These are phyloP conservation scores for Fusarium euwallaceae DNA, from an alignment of 2,329 filamentous ascomycete genomes.

Conservation along the genomic window DNA sequence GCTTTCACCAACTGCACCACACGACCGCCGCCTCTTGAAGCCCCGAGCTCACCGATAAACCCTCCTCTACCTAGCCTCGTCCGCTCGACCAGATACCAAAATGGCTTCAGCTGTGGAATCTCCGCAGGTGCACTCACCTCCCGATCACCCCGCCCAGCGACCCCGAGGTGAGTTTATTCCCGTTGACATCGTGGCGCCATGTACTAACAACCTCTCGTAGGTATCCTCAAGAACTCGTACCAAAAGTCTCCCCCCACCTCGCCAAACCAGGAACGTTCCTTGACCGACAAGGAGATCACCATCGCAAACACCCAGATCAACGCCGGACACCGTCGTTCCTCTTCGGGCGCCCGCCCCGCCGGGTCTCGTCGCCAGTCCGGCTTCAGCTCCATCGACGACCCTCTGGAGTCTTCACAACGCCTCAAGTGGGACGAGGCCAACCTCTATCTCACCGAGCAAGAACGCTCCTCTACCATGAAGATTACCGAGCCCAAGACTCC, in stretches of 20 bases:
- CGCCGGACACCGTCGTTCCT: constrained; percentile 89
- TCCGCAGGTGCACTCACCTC: constrained; percentile 58
- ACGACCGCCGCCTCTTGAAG: constrained; percentile 19
- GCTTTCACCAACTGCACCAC: neutral
- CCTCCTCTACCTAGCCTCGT: constrained; percentile 27
- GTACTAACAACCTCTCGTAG: constrained; percentile 61
- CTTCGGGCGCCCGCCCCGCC: constrained; percentile 73
- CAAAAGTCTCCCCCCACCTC: constrained; percentile 70
- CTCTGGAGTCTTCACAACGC: constrained; percentile 72
- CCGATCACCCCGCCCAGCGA: constrained; percentile 56
- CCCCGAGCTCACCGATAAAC: constrained; percentile 29
- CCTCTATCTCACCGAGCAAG: constrained; percentile 95
- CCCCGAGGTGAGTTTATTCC: constrained; percentile 58
- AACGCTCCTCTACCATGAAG: constrained; percentile 97
- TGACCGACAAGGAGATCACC: constrained; percentile 86
- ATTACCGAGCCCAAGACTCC: constrained; percentile 99
- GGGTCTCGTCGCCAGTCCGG: constrained; percentile 81
- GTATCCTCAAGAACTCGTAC: constrained; percentile 93
- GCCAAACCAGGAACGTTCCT: constrained; percentile 58
- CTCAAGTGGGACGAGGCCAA: constrained; percentile 99
- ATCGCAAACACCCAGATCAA: constrained; percentile 96
- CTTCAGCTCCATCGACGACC: constrained; percentile 56
- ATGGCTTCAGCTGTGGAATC: constrained; percentile 59
- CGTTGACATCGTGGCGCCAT: neutral
- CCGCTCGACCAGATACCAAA: constrained; percentile 37